These are phyloP conservation scores for Bryoglossum gracile DNA, from an alignment of 495 filamentous ascomycete genomes.

Conservation along the genomic window DNA sequence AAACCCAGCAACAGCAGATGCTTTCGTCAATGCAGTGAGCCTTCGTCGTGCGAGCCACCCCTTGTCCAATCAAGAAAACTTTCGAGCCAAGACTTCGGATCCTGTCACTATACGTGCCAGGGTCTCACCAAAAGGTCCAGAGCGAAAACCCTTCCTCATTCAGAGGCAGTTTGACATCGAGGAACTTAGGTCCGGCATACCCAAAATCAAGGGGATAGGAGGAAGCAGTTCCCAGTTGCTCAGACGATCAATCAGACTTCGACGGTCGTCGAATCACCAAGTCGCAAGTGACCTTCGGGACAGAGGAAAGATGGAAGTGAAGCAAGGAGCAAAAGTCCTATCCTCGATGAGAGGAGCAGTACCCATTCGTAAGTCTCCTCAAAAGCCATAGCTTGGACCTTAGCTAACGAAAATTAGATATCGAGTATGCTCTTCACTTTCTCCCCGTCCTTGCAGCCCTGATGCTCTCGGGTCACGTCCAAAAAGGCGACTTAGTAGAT, in stretches of 20 bases:
- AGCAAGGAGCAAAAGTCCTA: background rate
- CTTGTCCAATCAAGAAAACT: background rate
- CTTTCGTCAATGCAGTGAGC: slow-evolving; percentile 16
- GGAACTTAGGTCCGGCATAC: slow-evolving; percentile 31
- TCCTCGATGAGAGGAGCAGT: slow-evolving; percentile 22
- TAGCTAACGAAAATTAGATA: slow-evolving; percentile 29
- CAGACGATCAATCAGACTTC: slow-evolving; percentile 11
- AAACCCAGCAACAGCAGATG: slow-evolving; percentile 20
- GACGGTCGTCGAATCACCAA: slow-evolving; percentile 1
- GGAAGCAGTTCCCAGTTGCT: background rate
- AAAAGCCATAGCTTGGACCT: background rate
- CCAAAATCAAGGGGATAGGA: background rate
- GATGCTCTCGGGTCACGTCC: slow-evolving; percentile 43
- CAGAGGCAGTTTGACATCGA: slow-evolving; percentile 39
- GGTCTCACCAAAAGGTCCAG: slow-evolving; percentile 32
- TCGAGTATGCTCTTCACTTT: slow-evolving; percentile 39
- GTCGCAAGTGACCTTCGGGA: background rate
- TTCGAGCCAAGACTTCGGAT: background rate
- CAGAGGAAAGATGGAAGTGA: background rate
- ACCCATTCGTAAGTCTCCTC: slow-evolving; percentile 39
- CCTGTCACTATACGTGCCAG: slow-evolving; percentile 39
- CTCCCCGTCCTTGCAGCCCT: slow-evolving; percentile 45
- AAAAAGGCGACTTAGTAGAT: slow-evolving; percentile 44
- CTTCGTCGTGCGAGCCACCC: slow-evolving; percentile 7
- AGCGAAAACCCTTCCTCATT: slow-evolving; percentile 40